phyloP scores from a whole-genome alignment of 2,329 filamentous ascomycete genomes.

The Phaeosphaeriaceae sp. region DNA sequence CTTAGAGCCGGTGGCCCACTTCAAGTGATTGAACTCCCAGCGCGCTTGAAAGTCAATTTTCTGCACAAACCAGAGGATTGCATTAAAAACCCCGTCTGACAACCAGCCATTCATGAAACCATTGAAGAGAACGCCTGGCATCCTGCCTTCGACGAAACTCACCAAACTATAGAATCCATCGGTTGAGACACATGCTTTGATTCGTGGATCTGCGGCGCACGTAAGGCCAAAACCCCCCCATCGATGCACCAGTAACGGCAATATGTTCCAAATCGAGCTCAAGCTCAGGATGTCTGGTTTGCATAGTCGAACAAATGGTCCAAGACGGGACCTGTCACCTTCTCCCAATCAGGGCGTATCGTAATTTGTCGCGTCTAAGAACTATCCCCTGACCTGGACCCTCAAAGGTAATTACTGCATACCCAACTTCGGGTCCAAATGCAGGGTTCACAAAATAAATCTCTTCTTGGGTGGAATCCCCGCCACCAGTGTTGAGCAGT shows the following conservation, averaged over 20 bases:
- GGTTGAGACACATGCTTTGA: conserved; percentile 53
- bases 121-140: conserved; percentile 7
- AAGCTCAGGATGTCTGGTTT: no score
- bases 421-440: conserved; percentile 42
- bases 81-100: neutral
- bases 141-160: conserved; percentile 20
- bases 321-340: conserved; percentile 29
- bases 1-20: no score
- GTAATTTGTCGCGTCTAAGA: conserved; percentile 28
- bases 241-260: conserved; percentile 47
- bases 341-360: conserved; percentile 33
- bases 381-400: conserved; percentile 55
- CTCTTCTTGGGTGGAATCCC: conserved; percentile 16
- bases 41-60: neutral
- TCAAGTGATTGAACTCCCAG: no score
- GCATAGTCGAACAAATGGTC: no score
- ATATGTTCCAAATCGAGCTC: conserved; percentile 49
- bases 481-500: conserved; percentile 7
- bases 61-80: neutral
- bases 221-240: conserved; percentile 57
- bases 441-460: conserved; percentile 50
- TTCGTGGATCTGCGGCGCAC: conserved; percentile 52
- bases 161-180: conserved; percentile 49
- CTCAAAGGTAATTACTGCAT: conserved; percentile 55
- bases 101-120: conserved; percentile 10